phyloP scores from a whole-genome alignment of 805 yeast genomes.

The Debaryomyces prosopidis region DNA sequence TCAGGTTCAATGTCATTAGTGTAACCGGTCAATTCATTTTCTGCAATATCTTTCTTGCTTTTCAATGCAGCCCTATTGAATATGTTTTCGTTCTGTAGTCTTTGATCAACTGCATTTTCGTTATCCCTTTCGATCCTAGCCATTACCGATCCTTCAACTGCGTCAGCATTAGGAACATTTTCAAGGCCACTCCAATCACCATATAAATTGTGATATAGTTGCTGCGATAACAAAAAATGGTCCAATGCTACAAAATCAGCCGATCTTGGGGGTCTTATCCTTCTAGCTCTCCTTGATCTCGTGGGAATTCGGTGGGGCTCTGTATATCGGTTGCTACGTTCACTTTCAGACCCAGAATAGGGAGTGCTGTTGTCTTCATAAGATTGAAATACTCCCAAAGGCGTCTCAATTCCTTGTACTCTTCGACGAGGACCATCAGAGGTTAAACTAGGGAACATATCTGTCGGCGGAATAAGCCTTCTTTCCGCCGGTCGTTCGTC shows the following conservation, averaged over 20 bases:
- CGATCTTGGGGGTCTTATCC: slow-evolving; percentile 1
- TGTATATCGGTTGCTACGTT: neutral
- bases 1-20: slow-evolving; percentile 27
- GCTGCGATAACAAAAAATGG: slow-evolving; percentile 7
- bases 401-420: slow-evolving; percentile 6
- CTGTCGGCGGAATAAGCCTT: neutral
- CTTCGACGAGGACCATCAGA: neutral
- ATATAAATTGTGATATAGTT: slow-evolving; percentile 7
- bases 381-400: slow-evolving; percentile 4
- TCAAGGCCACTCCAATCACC: neutral
- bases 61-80: slow-evolving; percentile 29
- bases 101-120: slow-evolving; percentile 34
- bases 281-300: slow-evolving; percentile 5
- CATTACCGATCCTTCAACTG: slow-evolving; percentile 33
- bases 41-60: slow-evolving; percentile 27
- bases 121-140: slow-evolving; percentile 41
- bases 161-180: slow-evolving; percentile 6
- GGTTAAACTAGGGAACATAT: neutral
- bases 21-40: slow-evolving; percentile 25
- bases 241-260: slow-evolving; percentile 5
- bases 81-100: slow-evolving; percentile 29
- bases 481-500: slow-evolving; percentile 19
- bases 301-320: neutral
- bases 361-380: neutral
- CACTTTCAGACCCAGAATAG: neutral